Percentiles rank a stretch among this genome's conserved stretches.
Conservation (phyloP, 2,329 filamentous ascomycete species). For the Talaromyces rugulosus region DNA sequence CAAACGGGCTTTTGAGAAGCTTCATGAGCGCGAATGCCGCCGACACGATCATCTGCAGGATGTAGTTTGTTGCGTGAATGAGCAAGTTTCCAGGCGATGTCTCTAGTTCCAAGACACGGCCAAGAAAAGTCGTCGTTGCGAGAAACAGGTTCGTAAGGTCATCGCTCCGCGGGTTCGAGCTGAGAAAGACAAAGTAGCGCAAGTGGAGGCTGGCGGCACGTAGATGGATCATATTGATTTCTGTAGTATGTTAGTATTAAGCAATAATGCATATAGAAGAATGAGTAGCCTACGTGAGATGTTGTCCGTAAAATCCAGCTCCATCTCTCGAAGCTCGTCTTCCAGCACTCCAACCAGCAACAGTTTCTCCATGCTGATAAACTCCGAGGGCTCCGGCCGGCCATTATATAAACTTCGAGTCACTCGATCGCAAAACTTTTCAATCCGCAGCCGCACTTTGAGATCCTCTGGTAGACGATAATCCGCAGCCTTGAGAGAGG, state of each 20-base stretch:
- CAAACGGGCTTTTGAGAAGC: constrained; percentile 60
- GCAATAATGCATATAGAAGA: neutral
- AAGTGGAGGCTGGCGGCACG: constrained; percentile 44
- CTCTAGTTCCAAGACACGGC: constrained; percentile 41
- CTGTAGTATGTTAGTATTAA: constrained; percentile 17
- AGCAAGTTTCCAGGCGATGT: constrained; percentile 45
- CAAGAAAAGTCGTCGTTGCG: constrained; percentile 43
- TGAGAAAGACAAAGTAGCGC: constrained; percentile 44
- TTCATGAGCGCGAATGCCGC: constrained; percentile 62
- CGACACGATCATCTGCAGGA: constrained; percentile 63
- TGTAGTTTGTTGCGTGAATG: constrained; percentile 55
- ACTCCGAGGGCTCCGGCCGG: constrained; percentile 49
- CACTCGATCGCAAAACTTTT: constrained; percentile 57
- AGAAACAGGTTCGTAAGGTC: constrained; percentile 42
- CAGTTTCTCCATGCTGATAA: constrained; percentile 40
- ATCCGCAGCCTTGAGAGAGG: constrained; percentile 41
- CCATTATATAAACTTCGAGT: constrained; percentile 54
- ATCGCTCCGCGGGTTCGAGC: constrained; percentile 38
- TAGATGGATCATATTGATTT: constrained; percentile 44
- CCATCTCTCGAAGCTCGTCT: constrained; percentile 45
- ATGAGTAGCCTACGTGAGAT: constrained; percentile 25
- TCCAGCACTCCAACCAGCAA: constrained; percentile 41
- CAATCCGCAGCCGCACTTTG: constrained; percentile 49
- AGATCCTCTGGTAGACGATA: constrained; percentile 49
- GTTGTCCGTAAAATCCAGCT: constrained; percentile 47